Base-by-base conservation (phyloP, 371 early-diverging fungal species). In the Haplosporangium sp. region DNA sequence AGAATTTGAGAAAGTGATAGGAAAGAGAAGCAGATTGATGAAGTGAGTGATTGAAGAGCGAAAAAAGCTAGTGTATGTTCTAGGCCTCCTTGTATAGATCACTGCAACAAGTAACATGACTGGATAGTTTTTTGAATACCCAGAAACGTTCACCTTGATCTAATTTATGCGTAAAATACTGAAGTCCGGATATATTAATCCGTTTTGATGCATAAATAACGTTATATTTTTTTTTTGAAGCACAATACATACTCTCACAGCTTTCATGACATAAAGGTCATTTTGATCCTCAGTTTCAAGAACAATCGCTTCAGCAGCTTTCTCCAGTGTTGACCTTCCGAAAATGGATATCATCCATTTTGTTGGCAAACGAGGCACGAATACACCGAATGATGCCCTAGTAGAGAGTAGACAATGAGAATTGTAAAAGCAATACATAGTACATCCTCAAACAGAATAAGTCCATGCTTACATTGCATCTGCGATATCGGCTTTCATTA, bases 391-490 rank as follows among this genome's bases (percentile, higher is more conserved):
- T 39, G 64, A 64, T 19, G 59, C 71, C 1, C 71, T 71, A 59
- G 8, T 20, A 50, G 60, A 50, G 60, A 65, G 44, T 45, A 61
- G 19, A 71, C 63, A 64, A 45, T 20, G 58, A 69, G 64, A 56
- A 59, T 59, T 47, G 63, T 19, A 44, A 63, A 58, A 63, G 48
- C 38, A 57, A 13, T 47, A 63, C 58, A 37, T 55, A 69, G 37
- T 20, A 58, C 63, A 63, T 27, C 39, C 42, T 55, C 61, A 63
- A 63, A 56, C 52, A 50, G 52, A 58, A 65, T 47, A 60, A 20
- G 2, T 52, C 15, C 15, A 63, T 71, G 65, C 60, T 65, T 65
- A 71, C 72, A 71, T 71, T 40, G 72, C 65, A 53, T 65, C 72
- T 52, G 72, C 65, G 15, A 58, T 52, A 53, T 71, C 72, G 34